Base-by-base conservation (phyloP, 805 yeast genomes). In the Lipomyces japonicus region DNA sequence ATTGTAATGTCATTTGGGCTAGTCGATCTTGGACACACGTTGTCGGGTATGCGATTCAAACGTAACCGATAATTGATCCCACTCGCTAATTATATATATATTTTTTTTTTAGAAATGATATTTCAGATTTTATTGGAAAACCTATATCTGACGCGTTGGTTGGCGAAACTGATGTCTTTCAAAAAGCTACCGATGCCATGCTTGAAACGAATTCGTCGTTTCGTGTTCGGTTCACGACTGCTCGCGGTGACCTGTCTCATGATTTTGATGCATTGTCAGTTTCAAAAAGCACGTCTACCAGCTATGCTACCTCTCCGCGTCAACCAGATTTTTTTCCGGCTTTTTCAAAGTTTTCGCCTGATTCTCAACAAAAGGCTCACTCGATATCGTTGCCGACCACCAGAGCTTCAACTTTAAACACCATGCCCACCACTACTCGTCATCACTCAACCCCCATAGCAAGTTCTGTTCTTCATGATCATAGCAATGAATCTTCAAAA, bases 1-100 rank as follows among this genome's bases (percentile, higher is more conserved):
- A 82, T 61, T 88, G 96, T 26, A 79, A 75, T 30, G 81, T 93
- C n/a, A 76, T 77, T 46, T 86, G 84, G 65, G 66, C 89, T 23
- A 78, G 91, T 55, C 78, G 77, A 56, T 78, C 83, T 57, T 91
- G 97, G 96, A 84, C 81, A 57, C 63, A 75, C 6, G 75, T 89
- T 5, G 86, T 87, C 7, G 95, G 95, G 63, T 63, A 50, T 34
- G 63, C 16, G 14, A 23, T 3, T 52, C 5, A n/a, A 2, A 18
- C 22, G 12, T 19, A 5, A 4, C 7, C 26, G 22, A 5, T 16
- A n/a, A 23, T 39, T 21, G 4, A 19, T 34, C n/a, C 21, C 7
- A 9, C 24, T 21, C 16, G 14, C 19, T 14, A 1, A 19, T 16
- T 31, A 14, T 25, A 24, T 44, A 12, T 38, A 22, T 4, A 71